phyloP scores from a whole-genome alignment of 306 rosid genomes.

The Acacia confusa region DNA sequence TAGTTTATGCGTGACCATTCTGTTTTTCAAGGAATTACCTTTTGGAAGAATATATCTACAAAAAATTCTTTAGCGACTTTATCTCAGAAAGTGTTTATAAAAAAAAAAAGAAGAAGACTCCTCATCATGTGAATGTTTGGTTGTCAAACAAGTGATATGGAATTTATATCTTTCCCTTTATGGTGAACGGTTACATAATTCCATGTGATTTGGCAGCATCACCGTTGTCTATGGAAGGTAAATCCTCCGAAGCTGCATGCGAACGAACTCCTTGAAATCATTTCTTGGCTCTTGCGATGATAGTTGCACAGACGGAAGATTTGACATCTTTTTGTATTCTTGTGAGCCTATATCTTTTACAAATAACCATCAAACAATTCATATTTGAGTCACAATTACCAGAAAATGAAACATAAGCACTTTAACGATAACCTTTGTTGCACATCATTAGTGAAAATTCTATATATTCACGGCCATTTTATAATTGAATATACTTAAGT shows the following conservation, averaged over 20 bases:
- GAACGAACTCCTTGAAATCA: constrained; percentile 20
- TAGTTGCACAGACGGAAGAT: background rate
- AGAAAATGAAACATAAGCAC: background rate
- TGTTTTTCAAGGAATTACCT: background rate
- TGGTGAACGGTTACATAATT: background rate
- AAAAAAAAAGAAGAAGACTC: background rate
- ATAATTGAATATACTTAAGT: background rate
- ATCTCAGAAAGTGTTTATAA: background rate
- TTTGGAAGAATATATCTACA: constrained; percentile 3
- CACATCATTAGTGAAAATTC: background rate
- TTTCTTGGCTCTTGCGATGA: background rate
- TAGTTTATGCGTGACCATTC: constrained; percentile 4
- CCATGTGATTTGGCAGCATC: constrained; percentile 24
- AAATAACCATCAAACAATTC: background rate
- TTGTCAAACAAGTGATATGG: constrained; percentile 24
- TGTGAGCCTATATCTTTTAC: background rate
- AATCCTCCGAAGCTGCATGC: constrained; percentile 14
- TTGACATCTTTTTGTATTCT: background rate
- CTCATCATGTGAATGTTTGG: constrained; percentile 4
- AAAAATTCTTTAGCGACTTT: background rate
- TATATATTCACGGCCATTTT: background rate
- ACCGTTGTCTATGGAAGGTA: constrained; percentile 8
- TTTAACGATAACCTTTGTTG: background rate
- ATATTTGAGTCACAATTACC: background rate
- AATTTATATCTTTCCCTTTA: background rate